Evolutionary conservation across 768 basidiomycete species (phyloP), one percentile per base, ranked within the genome.

Genomic region (Phlebiopsis flavidoalba): DNA sequence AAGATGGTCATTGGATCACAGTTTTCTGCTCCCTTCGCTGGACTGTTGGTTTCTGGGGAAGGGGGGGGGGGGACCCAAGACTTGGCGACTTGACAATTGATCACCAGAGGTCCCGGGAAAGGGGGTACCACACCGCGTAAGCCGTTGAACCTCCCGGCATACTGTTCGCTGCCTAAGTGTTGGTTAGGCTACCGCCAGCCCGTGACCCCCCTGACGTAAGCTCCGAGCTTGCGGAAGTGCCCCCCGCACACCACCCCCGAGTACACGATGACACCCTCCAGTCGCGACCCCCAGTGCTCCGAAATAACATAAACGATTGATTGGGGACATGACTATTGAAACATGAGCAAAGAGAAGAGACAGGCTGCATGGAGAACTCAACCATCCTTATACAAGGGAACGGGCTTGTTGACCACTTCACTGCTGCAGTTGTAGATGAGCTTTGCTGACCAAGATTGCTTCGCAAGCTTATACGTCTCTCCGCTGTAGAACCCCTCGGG

Each of bases 131-230:
- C 4, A 99, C 83, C 70, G 58, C 94, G 80, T 53, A 99, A 93
- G 66, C 98, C 95, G 45, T 70, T 98, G 95, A 48, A 98, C 93
- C 76, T 98, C 98, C 77, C 97, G 91, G 62, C n/a, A 97, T 91
- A 75, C 98, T 98, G 71, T 95, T 84, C 36, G 85, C 78, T n/a
- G 83, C 83, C 2, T n/a, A n/a, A n/a, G 91, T 84, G 54, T 93
- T 89, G 6, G 90, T n/a, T n/a, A n/a, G n/a, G n/a, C n/a, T 86
- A 70, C 95, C 93, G 2, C 93, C n/a, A n/a, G 61, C 91, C 92
- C 1, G 97, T 94, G 97, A 99, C 98, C 76, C 98, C 95, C 69
- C 95, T 87, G 57, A 93, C 97, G 68, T 99, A 99, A 1, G 94
- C 93, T 74, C 98, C 97, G 48, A 99, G 81, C 77, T 98, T 98